Evolutionary conservation across 2,329 filamentous ascomycete species (phyloP).

Genomic region (Diaporthe batatas): DNA sequence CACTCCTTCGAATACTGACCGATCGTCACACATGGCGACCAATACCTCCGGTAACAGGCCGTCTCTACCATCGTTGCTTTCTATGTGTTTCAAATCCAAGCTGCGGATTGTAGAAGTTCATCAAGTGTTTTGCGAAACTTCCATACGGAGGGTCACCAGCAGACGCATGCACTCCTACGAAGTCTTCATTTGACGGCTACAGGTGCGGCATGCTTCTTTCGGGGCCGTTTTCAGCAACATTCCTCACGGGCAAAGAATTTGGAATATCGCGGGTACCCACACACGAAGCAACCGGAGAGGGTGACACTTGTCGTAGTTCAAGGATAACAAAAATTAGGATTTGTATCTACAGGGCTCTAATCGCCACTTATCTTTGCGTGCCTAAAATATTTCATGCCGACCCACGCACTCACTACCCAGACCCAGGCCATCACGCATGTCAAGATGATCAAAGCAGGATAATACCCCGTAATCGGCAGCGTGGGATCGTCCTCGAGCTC

Average conservation of each 20-base stretch:
- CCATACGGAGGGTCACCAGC: too few species aligned
- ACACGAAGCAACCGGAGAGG: neutral
- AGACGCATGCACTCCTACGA: neutral
- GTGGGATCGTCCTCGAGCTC: conserved; percentile 96
- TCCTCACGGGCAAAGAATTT: neutral
- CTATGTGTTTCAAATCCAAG: neutral
- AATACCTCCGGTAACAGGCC: too few species aligned
- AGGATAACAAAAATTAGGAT: neutral
- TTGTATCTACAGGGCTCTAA: conserved; percentile 51
- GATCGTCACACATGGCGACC: too few species aligned
- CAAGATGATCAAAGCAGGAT: conserved; percentile 92
- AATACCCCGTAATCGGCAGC: conserved; percentile 95
- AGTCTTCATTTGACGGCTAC: neutral
- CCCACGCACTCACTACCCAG: conserved; percentile 97
- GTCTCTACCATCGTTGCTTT: neutral
- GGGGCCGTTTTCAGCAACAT: too few species aligned
- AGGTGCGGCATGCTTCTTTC: neutral
- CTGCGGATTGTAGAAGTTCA: neutral
- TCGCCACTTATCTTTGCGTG: conserved; percentile 89
- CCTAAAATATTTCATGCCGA: conserved; percentile 99
- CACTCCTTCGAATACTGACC: neutral
- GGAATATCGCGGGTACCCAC: neutral
- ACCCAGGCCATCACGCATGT: conserved; percentile 98
- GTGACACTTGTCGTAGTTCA: neutral
- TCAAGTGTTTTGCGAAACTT: too few species aligned